Evolutionary conservation across 2,329 filamentous ascomycete genomes (phyloP).

Genomic region (Exophiala spinifera): DNA sequence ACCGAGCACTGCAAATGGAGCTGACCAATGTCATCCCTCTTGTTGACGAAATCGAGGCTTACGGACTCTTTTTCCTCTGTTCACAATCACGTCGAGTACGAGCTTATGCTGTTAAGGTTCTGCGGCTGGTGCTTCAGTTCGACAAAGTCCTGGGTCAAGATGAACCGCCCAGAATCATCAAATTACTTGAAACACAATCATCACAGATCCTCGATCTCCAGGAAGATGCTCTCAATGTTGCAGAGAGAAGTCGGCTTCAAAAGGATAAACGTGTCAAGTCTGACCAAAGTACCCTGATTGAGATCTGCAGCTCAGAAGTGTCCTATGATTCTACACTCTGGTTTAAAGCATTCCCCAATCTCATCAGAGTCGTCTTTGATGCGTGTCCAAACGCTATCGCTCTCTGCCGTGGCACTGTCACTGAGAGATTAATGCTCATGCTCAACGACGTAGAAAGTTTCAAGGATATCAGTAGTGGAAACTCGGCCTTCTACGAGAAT

Average conservation of each 20-base stretch:
- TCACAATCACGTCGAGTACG: slow-evolving; percentile 90
- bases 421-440: slow-evolving; percentile 88
- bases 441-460: slow-evolving; percentile 77
- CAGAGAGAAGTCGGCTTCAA: slow-evolving; percentile 87
- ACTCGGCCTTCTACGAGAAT: slow-evolving; percentile 38
- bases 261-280: slow-evolving; percentile 83
- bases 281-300: slow-evolving; percentile 79
- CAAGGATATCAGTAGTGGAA: slow-evolving; percentile 62
- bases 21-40: slow-evolving; percentile 85
- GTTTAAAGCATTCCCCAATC: slow-evolving; percentile 97
- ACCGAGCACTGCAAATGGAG: slow-evolving; percentile 72
- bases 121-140: slow-evolving; percentile 89
- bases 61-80: slow-evolving; percentile 94
- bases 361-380: slow-evolving; percentile 86
- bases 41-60: slow-evolving; percentile 94
- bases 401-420: slow-evolving; percentile 85
- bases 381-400: slow-evolving; percentile 89
- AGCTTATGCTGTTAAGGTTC: slow-evolving; percentile 84
- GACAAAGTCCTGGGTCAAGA: slow-evolving; percentile 82
- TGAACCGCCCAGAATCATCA: slow-evolving; percentile 75
- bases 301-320: slow-evolving; percentile 91
- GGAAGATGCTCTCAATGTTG: slow-evolving; percentile 84
- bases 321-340: slow-evolving; percentile 92
- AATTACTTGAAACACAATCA: slow-evolving; percentile 87
- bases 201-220: slow-evolving; percentile 87